A percentile compares a stretch with the other conserved stretches of the same genome.
These are phyloP conservation scores for Dichomitus squalens DNA, from an alignment of 1,284 basidiomycete species.

Conservation along the genomic window DNA sequence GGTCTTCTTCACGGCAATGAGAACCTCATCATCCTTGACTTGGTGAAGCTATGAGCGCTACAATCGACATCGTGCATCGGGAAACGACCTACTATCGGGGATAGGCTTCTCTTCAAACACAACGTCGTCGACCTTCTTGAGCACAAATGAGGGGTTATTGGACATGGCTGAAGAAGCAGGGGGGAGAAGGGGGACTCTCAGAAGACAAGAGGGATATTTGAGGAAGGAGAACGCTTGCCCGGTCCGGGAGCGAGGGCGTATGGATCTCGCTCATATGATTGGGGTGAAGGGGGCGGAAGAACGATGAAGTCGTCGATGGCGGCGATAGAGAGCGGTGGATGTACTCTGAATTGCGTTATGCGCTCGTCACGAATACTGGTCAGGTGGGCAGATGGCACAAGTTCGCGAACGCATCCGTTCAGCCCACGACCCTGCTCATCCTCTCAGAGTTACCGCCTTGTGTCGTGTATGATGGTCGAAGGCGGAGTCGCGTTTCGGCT, in stretches of 20 bases:
- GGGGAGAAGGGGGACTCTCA: slow-evolving; percentile 11
- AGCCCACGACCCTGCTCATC: too few relatives aligned
- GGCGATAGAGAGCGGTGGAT: too few relatives aligned
- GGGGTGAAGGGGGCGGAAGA: not conserved
- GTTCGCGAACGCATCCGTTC: too few relatives aligned
- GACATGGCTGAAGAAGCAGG: slow-evolving; percentile 46
- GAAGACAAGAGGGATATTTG: slow-evolving; percentile 19
- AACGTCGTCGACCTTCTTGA: slow-evolving; percentile 73
- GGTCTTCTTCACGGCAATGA: slow-evolving; percentile 92
- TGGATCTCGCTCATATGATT: slow-evolving; percentile 24
- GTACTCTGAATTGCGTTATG: too few relatives aligned
- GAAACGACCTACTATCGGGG: slow-evolving; percentile 58
- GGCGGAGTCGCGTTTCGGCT: too few relatives aligned
- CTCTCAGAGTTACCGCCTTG: too few relatives aligned
- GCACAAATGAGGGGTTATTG: slow-evolving; percentile 81
- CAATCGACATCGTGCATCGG: slow-evolving; percentile 2
- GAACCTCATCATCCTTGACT: slow-evolving; percentile 80
- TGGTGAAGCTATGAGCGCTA: slow-evolving; percentile 10
- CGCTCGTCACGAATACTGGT: too few relatives aligned
- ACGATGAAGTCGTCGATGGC: too few relatives aligned
- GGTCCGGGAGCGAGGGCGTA: slow-evolving; percentile 23
- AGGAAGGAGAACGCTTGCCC: slow-evolving; percentile 17
- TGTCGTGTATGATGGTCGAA: too few relatives aligned
- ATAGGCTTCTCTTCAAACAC: slow-evolving; percentile 79
- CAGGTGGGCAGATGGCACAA: too few relatives aligned